phyloP scores from a whole-genome alignment of 495 filamentous ascomycete species.

The Neurospora hispaniola region DNA sequence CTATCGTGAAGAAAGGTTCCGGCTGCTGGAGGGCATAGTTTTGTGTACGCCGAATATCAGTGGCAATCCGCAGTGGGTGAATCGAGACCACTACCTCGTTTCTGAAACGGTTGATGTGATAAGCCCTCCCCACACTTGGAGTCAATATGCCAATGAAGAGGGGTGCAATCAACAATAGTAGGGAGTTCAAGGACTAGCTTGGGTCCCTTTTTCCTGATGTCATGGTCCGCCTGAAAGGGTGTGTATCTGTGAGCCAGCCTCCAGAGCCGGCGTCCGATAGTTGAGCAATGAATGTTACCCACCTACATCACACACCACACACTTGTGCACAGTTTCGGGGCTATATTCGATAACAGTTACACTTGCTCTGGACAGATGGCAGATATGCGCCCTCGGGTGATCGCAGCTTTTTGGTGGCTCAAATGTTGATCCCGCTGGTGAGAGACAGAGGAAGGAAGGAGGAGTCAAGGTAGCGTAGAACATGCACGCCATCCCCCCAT shows the following conservation, averaged over 20 bases:
- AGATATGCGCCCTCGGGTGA: neutral
- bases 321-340: neutral
- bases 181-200: neutral
- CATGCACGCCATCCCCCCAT: neutral
- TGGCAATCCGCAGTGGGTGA: neutral
- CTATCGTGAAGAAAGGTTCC: neutral
- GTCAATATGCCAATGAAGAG: neutral
- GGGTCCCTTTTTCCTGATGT: neutral
- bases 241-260: neutral
- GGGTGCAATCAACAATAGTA: neutral
- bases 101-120: neutral
- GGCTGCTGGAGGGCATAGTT: neutral
- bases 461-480: neutral
- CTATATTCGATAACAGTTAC: neutral
- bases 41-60: neutral
- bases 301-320: neutral
- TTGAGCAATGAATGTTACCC: neutral
- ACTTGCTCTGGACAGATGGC: neutral
- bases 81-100: neutral
- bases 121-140: neutral
- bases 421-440: neutral
- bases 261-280: neutral
- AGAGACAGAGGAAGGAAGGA: neutral
- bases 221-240: neutral
- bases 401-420: neutral